Evolutionary conservation across 495 filamentous ascomycete species (phyloP).

Genomic region (Letharia columbiana): DNA sequence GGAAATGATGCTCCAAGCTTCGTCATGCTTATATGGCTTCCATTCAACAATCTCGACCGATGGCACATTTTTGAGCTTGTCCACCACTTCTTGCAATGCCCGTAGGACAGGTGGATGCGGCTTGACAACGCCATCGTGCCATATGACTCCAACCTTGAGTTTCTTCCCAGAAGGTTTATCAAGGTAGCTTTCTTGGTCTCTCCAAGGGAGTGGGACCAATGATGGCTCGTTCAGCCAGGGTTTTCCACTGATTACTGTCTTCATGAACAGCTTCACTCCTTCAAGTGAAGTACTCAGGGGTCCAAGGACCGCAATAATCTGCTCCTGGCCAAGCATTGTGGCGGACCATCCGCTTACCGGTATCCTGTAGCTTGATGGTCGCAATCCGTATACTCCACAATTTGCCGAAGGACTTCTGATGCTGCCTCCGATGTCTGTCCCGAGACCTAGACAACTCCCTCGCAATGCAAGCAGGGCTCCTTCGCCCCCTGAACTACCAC

Average conservation of each 20-base stretch:
- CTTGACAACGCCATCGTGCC: conserved; percentile 60
- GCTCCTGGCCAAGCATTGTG: conserved; percentile 48
- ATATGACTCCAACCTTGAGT: conserved; percentile 59
- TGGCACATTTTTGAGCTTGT: conserved; percentile 40
- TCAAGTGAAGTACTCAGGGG: conserved; percentile 54
- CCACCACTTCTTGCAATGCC: conserved; percentile 48
- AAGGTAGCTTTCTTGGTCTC: conserved; percentile 24
- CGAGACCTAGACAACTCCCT: conserved; percentile 33
- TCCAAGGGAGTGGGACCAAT: conserved; percentile 54
- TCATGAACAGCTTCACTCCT: conserved; percentile 58
- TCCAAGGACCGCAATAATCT: conserved; percentile 52
- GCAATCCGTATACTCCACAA: conserved; percentile 31
- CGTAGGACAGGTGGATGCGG: conserved; percentile 63
- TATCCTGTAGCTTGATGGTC: conserved; percentile 28
- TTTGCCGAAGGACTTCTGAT: conserved; percentile 32
- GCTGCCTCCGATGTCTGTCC: conserved; percentile 35
- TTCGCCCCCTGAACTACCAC: conserved; percentile 52
- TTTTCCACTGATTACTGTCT: conserved; percentile 46
- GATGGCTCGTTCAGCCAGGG: conserved; percentile 56
- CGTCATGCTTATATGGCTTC: conserved; percentile 53
- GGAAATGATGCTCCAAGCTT: conserved; percentile 52
- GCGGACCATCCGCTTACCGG: conserved; percentile 27
- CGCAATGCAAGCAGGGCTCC: conserved; percentile 37
- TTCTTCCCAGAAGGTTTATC: conserved; percentile 32
- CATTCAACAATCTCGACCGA: conserved; percentile 56